These are phyloP conservation scores for Cyathus striatus DNA, from an alignment of 768 basidiomycete species.

Conservation along the genomic window DNA sequence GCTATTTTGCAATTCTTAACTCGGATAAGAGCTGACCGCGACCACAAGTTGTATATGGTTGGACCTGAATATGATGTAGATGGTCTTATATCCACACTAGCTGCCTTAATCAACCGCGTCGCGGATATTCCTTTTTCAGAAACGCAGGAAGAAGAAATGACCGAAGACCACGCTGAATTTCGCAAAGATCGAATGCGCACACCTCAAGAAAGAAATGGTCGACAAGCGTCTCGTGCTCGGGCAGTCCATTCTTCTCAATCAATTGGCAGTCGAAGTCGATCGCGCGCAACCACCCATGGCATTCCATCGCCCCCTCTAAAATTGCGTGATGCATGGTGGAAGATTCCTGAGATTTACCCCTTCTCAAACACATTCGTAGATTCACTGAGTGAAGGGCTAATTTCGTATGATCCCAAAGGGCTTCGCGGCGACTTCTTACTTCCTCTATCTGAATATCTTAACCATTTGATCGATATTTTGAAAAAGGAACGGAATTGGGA, in stretches of 20 bases:
- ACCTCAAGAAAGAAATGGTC: conserved; percentile 47
- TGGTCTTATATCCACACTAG: conserved; percentile 52
- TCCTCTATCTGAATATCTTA: conserved; percentile 72
- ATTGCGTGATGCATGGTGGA: conserved; percentile 54
- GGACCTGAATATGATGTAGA: conserved; percentile 48
- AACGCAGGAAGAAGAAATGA: not conserved
- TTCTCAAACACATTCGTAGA: conserved; percentile 53
- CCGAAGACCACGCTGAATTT: conserved; percentile 18
- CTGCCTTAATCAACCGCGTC: conserved; percentile 57
- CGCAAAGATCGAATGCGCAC: conserved; percentile 43
- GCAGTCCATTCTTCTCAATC: conserved; percentile 39
- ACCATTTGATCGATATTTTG: conserved; percentile 57
- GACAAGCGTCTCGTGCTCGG: conserved; percentile 48
- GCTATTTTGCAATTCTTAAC: conserved; percentile 81
- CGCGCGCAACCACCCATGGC: conserved; percentile 37
- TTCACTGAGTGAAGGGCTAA: conserved; percentile 61
- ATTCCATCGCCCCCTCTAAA: conserved; percentile 22
- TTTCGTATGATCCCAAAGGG: conserved; percentile 55
- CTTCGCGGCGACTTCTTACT: conserved; percentile 44
- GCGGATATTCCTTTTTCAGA: conserved; percentile 8
- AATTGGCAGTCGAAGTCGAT: conserved; percentile 55
- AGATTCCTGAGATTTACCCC: conserved; percentile 58
- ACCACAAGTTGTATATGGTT: conserved; percentile 78
- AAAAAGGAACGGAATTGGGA: conserved; percentile 87
- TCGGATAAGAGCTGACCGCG: conserved; percentile 83